Base-by-base conservation (phyloP, 2,329 filamentous ascomycete species). In the Xylaria sp. region DNA sequence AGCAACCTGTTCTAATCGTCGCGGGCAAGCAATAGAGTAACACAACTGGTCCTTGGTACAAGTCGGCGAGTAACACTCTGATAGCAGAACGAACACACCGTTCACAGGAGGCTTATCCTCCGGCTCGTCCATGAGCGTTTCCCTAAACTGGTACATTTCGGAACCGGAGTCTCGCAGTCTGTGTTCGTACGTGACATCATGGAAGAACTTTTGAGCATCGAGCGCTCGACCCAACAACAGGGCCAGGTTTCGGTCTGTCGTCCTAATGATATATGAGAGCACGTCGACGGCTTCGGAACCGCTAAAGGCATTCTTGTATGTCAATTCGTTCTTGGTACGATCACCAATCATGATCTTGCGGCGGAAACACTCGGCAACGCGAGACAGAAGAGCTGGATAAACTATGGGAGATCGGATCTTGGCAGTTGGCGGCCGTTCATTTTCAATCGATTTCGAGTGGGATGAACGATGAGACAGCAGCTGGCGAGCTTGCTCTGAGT, bases 181-280 rank as follows among this genome's bases (percentile, higher is more conserved):
- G 75, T 99, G 94, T 69, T 97, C 93, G 75, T 99, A 99, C 0
- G 93, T 97, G 54, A 97, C 94, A 80, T 99, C 94, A 77, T 99
- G 94, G 73, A 99, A 99, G 78, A 96, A 97, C 73, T 97, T 97
- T 72, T 99, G 94, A 23, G 94, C 94, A 76, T 99, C 94, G 62
- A 99, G 79, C 48, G 94, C 92, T 71, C 94, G 85, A 63, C 94
- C 94, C 13, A 99, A 80, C 8, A 99, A 83, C 53, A 99, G 79
- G 9, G 94, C 94, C 62, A 99, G 79, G 72, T 99, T 99, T 60
- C 94, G 86, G 75, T 99, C 94, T 0, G 91, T 96, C 1, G 94
- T 99, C 71, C 95, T 89, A 74, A 99, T 97, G 66, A 99, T 97
- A 71, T 95, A 96, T 0, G 91, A 91, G 65, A 99, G 89, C 60